A percentile compares a stretch with the other conserved stretches of the same genome.
Evolutionary conservation across 2,329 filamentous ascomycete species (phyloP).

Genomic region (Coniosporium tulheliwenetii): DNA sequence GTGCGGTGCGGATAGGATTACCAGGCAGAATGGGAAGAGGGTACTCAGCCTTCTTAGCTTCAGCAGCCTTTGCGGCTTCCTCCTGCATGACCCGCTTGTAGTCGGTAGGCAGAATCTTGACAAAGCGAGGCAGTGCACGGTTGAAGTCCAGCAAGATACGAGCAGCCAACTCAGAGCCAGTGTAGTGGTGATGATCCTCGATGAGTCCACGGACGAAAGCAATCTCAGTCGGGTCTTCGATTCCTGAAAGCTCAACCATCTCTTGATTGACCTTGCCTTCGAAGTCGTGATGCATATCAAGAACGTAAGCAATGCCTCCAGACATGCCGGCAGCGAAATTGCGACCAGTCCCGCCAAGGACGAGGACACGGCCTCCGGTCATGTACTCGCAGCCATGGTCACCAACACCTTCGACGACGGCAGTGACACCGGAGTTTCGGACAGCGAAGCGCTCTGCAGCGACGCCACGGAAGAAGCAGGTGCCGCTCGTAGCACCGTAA

Average conservation of each 20-base stretch:
- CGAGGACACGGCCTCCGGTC: constrained; percentile 82
- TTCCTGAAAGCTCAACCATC: constrained; percentile 80
- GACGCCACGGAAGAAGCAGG: constrained; percentile 92
- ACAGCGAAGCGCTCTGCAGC: constrained; percentile 94
- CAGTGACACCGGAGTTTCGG: constrained; percentile 86
- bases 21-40: constrained; percentile 63
- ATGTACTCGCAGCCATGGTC: constrained; percentile 98
- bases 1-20: constrained; percentile 37
- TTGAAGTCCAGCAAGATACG: constrained; percentile 92
- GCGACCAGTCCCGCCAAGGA: constrained; percentile 78
- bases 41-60: constrained; percentile 72
- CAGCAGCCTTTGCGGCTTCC: constrained; percentile 70
- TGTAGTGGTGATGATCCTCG: constrained; percentile 96
- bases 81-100: constrained; percentile 88
- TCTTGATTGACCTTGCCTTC: constrained; percentile 87
- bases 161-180: constrained; percentile 84
- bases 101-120: constrained; percentile 87
- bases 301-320: constrained; percentile 87
- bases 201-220: constrained; percentile 81
- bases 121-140: constrained; percentile 73
- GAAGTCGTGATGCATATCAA: constrained; percentile 84
- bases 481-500: constrained; percentile 83
- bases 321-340: constrained; percentile 99
- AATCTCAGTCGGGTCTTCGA: constrained; percentile 78
- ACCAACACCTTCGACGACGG: constrained; percentile 91